Evolutionary conservation across 495 filamentous ascomycete genomes (phyloP), one percentile per base, ranked within the genome.

Genomic region (Penicillium canescens): DNA sequence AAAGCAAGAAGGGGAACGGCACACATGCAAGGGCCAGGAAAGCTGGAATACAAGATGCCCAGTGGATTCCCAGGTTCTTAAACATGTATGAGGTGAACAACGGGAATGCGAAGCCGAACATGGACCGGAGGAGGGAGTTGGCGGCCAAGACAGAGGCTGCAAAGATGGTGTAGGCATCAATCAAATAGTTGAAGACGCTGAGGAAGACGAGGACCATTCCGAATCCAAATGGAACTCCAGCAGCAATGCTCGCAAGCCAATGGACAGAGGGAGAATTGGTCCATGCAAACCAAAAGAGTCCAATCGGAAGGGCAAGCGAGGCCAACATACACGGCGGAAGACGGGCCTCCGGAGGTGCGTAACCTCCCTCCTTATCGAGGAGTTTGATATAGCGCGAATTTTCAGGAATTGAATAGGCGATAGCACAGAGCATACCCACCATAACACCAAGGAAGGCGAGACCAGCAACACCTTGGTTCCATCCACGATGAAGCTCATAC

Each of bases 381-480:
- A 66, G 53, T 24, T 64, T 67, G 26, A 57, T 26, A 36, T 74
- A 77, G 8, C 73, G 69, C 35, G 54, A 62, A 33, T 77, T 76
- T 49, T 77, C 74, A n/a, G 58, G 59, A n/a, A 75, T 59, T 4
- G 65, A 64, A 42, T 73, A 74, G 10, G 59, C 54, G 38, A 83
- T 77, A 9, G 78, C 88, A 1, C 77, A 20, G 0, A 89, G 46
- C 87, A 93, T 92, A 50, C 91, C 90, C 46, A 86, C 65, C 46
- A 87, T 87, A 26, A 95, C 88, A 11, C 89, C 88, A 0, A 83
- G 61, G 65, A 91, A 94, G 16, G 88, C 73, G 0, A 94, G 81
- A 12, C 87, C 87, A 0, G 81, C 75, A 23, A 87, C 62, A 34
- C 86, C 83, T n/a, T 82, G 73, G 12, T 74, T 76, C 90, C 90